Evolutionary conservation across 2,329 filamentous ascomycete species (phyloP), one percentile per base, ranked within the genome.

Genomic region (Calonectria henricotiae): DNA sequence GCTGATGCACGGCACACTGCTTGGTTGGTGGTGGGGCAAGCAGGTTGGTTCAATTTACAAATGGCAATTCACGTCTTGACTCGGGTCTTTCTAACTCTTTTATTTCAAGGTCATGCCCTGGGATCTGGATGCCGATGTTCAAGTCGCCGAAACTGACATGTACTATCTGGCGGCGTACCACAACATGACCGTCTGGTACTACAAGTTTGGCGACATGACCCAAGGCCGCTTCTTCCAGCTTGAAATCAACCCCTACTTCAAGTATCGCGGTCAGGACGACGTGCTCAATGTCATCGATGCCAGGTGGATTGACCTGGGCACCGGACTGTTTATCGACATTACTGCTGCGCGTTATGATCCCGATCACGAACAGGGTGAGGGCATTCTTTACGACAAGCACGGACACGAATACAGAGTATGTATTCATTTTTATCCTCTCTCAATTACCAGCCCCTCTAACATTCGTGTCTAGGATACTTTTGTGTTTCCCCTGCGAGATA

Each of bases 21-120:
- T 96, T 37, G 94, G 93, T 7, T 96, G 94, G 94, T 96, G 93
- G 93, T 96, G 93, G 93, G 94, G 94, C 75, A 85, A 85, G 58
- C 84, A 83, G 79, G 83, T 82, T 79, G 78, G 75, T 71, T 23
- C 27, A 30, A 30, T 30, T 7, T 30, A 30, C 27, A 30, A 30
- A 30, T 30, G 27, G 4, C 4, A 30, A 30, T 30, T 30, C 27
- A 30, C 4, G 27, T 30, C 27, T 30, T 62, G 9, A 17, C 6
- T 49, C 1, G 9, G n/a, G 30, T 55, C 23, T 70, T 9, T 62
- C 68, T 71, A 60, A 72, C 67, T 30, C 41, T 12, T 7, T 7
- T 30, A 13, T 46, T 9, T 55, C 75, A 92, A 92, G 87, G 87
- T 93, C 72, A 88, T 95, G 80, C 92, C 93, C 0, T 94, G 93